Percentiles rank a stretch among this genome's conserved stretches.
These are phyloP conservation scores for Trypanosoma congolense DNA, from an alignment of 208 protist genomes.

Conservation along the genomic window DNA sequence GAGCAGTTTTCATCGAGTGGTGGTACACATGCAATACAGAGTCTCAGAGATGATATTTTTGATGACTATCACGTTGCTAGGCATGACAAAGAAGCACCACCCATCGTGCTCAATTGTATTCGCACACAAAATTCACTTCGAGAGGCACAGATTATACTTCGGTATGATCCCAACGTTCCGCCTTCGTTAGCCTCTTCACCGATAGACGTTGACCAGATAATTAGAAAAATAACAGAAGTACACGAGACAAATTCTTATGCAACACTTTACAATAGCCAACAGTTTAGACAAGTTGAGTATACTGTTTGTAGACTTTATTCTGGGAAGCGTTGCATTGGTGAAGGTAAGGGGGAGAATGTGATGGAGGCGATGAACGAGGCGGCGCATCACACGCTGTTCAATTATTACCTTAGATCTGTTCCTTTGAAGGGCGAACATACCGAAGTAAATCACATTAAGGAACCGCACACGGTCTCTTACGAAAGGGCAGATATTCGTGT, in stretches of 20 bases:
- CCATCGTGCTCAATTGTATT: slow-evolving; percentile 61
- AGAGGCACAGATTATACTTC: slow-evolving; percentile 82
- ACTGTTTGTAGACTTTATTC: slow-evolving; percentile 75
- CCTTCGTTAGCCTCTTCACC: slow-evolving; percentile 32
- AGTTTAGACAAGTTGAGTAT: slow-evolving; percentile 81
- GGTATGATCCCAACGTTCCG: slow-evolving; percentile 65
- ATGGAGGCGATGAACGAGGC: slow-evolving; percentile 83
- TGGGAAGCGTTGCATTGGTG: slow-evolving; percentile 63
- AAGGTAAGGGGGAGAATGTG: slow-evolving; percentile 83
- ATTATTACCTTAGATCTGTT: slow-evolving; percentile 65
- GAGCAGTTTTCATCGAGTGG: slow-evolving; percentile 78
- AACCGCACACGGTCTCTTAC: not conserved
- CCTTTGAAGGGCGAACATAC: too few species aligned
- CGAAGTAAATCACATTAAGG: too few species aligned
- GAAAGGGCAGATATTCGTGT: not conserved
- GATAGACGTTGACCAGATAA: slow-evolving; percentile 82
- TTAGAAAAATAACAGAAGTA: slow-evolving; percentile 74
- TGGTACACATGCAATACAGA: slow-evolving; percentile 69
- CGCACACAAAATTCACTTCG: slow-evolving; percentile 69
- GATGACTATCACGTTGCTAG: slow-evolving; percentile 37
- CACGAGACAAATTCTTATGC: slow-evolving; percentile 86
- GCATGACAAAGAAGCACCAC: slow-evolving; percentile 51
- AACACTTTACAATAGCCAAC: slow-evolving; percentile 54
- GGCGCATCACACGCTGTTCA: slow-evolving; percentile 60
- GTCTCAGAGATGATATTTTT: slow-evolving; percentile 58